Conservation (phyloP, 75 land plant genomes). For the Azolla pinnata region DNA sequence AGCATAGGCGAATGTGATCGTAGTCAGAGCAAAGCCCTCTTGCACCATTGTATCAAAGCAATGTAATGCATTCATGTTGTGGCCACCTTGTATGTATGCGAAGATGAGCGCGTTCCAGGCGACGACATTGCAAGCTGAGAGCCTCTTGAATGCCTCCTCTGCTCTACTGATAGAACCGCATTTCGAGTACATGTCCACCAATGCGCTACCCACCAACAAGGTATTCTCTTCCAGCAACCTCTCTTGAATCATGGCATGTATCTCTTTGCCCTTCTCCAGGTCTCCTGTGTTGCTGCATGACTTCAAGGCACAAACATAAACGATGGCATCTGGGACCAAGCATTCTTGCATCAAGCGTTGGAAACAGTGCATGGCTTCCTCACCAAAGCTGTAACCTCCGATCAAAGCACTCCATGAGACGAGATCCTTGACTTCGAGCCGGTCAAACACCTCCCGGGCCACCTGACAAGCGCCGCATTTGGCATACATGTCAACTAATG, state of each 20-base stretch:
- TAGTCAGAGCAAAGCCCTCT: too few relatives aligned
- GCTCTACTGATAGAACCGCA: constrained; percentile 8
- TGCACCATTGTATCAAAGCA: too few relatives aligned
- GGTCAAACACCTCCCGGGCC: too few relatives aligned
- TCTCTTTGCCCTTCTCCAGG: constrained; percentile 3
- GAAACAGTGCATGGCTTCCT: constrained; percentile 2
- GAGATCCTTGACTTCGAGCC: too few relatives aligned
- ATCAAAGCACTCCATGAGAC: constrained; percentile 5
- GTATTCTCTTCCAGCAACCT: not conserved
- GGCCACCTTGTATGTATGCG: constrained; percentile 5
- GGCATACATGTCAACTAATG: not conserved
- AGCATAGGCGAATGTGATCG: too few relatives aligned
- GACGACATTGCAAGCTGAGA: not conserved
- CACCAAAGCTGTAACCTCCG: not conserved
- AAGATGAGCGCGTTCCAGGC: constrained; percentile 17
- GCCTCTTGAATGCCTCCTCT: constrained; percentile 10
- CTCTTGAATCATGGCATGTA: constrained; percentile 7
- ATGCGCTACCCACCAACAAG: constrained; percentile 1
- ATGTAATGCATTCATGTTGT: constrained; percentile 11
- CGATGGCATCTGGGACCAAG: constrained; percentile 4
- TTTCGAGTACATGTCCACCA: constrained; percentile 23
- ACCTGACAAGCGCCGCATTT: too few relatives aligned
- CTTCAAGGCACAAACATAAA: constrained; percentile 7
- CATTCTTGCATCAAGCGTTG: constrained; percentile 10
- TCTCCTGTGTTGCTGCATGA: constrained; percentile 3